Percentiles rank a stretch among this genome's conserved stretches.
Conservation (phyloP, 1,284 basidiomycete genomes). For the Cryptococcus floricola region DNA sequence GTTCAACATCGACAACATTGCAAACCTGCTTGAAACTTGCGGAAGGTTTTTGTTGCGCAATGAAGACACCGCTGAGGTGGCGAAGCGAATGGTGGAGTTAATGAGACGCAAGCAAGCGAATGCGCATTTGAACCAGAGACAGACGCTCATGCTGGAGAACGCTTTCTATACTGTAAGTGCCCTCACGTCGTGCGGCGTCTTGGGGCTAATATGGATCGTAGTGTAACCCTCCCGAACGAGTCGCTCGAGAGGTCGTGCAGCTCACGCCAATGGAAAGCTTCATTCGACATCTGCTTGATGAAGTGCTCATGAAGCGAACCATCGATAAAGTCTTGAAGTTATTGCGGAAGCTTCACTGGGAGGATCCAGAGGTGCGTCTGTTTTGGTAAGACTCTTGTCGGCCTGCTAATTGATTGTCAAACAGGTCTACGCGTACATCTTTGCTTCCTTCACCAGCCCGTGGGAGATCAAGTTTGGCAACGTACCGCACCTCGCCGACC, state of each 20-base stretch:
- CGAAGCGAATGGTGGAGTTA: conserved; percentile 65
- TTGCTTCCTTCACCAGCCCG: conserved; percentile 87
- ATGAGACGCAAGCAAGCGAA: conserved; percentile 91
- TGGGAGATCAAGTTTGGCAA: conserved; percentile 95
- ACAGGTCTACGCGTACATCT: conserved; percentile 47
- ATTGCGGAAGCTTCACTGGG: conserved; percentile 91
- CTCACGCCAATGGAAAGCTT: conserved; percentile 87
- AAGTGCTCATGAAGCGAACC: conserved; percentile 83
- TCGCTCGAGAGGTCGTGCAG: conserved; percentile 76
- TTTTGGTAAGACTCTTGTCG: conserved; percentile 25
- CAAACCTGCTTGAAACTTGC: conserved; percentile 87
- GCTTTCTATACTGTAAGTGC: conserved; percentile 85
- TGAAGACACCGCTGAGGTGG: conserved; percentile 81
- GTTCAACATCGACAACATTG: conserved; percentile 89
- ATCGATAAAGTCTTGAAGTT: conserved; percentile 90
- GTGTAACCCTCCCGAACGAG: conserved; percentile 95
- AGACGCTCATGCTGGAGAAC: conserved; percentile 87
- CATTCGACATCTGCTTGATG: conserved; percentile 86
- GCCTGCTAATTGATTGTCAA: conserved; percentile 49
- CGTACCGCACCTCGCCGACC: conserved; percentile 85
- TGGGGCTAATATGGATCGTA: conserved; percentile 45
- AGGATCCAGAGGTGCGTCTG: conserved; percentile 58
- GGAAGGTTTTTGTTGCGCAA: conserved; percentile 85
- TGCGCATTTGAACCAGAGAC: conserved; percentile 86
- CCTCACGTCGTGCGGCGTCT: not conserved